Conservation (phyloP, 352 stramenopile species). For the Elongisporangium prolatum region DNA sequence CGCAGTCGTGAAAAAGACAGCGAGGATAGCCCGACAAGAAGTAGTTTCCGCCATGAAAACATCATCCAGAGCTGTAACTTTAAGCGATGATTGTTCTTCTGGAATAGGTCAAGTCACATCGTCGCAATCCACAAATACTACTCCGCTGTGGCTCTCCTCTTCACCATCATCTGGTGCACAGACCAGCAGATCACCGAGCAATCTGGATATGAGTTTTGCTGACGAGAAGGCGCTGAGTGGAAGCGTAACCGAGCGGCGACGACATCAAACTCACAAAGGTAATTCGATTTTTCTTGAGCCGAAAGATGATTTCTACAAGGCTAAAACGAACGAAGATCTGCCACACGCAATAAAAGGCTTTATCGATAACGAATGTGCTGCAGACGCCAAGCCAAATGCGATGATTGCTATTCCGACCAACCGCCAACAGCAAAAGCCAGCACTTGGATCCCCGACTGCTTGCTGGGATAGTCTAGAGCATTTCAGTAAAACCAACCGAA, state of each 20-base stretch:
- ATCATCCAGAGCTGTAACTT: background rate
- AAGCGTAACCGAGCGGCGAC: constrained; percentile 6
- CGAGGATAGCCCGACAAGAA: constrained; percentile 15
- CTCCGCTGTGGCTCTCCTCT: constrained; percentile 14
- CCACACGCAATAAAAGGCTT: background rate
- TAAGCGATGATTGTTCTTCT: background rate
- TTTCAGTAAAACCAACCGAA: constrained; percentile 75
- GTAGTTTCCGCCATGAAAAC: background rate
- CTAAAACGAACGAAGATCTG: constrained; percentile 1
- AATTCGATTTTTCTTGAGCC: background rate
- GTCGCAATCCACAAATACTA: background rate
- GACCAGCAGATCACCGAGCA: constrained; percentile 2
- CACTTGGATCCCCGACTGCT: background rate
- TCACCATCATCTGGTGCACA: background rate
- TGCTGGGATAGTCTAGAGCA: constrained; percentile 75
- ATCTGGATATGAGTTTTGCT: constrained; percentile 5
- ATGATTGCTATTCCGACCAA: background rate
- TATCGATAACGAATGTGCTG: background rate
- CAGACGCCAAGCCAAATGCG: background rate
- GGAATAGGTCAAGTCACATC: background rate
- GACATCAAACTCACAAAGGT: background rate
- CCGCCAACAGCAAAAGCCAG: background rate
- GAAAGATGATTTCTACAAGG: background rate
- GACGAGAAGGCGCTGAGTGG: constrained; percentile 6
- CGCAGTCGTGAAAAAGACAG: constrained; percentile 24